Base-by-base conservation (phyloP, 441 rosid genomes). In the Cnidoscolus chayamansa region DNA sequence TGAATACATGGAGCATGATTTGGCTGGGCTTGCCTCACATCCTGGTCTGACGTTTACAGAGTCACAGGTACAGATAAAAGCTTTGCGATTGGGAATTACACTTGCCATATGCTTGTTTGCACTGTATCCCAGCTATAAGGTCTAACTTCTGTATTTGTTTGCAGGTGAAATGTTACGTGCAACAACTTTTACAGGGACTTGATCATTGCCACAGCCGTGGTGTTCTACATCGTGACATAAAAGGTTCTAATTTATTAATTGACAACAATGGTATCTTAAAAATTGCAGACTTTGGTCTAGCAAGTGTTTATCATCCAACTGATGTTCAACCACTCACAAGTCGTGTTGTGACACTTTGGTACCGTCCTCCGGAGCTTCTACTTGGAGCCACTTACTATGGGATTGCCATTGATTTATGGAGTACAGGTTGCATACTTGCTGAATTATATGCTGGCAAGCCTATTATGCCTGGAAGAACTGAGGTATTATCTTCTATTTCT, bases 391-490 rank as follows among this genome's bases (percentile, higher is more conserved):
- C 95, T 48, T 85, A 77, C 72, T 95, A 92, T 69, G 92, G 92
- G 47, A 84, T 88, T 72, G 92, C 98, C 54, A 95, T 94, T 68
- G 99, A 94, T 86, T 84, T 92, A 67, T 94, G 99, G 99, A 94
- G 99, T 71, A 71, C 95, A 6, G 99, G 99, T 74, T 95, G 99
- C 81, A 90, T 95, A 77, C 92, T 92, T 76, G 97, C 98, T 17
- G 99, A 95, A 74, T 71, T 93, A 56, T 93, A 91, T 74, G 92
- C 97, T n/a, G 99, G 98, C 79, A 94, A 94, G 86, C 99, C 98
- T 76, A 92, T 89, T 16, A 92, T 95, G 99, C 99, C 98, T 16
- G 99, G 99, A 82, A 87, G 99, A 88, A 95, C 97, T 16, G 98
- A 92, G 99, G 99, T 90, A 82, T 67, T 7, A 25, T 40, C 72